Conservation (phyloP, 2,329 filamentous ascomycete genomes). For the Colletotrichum higginsianum region DNA sequence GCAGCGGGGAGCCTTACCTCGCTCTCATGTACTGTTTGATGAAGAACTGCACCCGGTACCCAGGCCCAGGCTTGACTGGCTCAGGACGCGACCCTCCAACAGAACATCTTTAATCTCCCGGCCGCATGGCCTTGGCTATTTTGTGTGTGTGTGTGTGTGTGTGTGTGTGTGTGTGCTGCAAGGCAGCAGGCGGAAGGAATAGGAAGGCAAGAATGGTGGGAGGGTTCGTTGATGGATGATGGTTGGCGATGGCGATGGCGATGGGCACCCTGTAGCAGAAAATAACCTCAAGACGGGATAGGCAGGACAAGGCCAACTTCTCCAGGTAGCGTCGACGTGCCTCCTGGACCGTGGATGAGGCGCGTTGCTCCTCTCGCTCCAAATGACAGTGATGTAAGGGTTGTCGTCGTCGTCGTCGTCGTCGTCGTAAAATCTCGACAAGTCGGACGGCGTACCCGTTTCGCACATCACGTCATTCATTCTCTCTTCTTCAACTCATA, state of each 20-base stretch:
- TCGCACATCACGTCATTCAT: too few species aligned
- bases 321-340: neutral
- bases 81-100: slow-evolving; percentile 32
- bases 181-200: slow-evolving; percentile 23
- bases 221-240: neutral
- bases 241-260: neutral
- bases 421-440: too few species aligned
- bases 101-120: slow-evolving; percentile 28
- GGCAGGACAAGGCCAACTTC: neutral
- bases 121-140: slow-evolving; percentile 31
- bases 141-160: neutral
- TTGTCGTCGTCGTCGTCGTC: too few species aligned
- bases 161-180: slow-evolving; percentile 4
- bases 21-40: slow-evolving; percentile 37
- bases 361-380: neutral
- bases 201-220: neutral
- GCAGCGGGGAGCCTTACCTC: slow-evolving; percentile 6
- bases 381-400: too few species aligned
- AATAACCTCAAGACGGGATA: too few species aligned
- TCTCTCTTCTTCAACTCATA: neutral
- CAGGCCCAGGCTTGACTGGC: slow-evolving; percentile 19
- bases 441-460: too few species aligned
- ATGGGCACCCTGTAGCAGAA: neutral
- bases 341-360: neutral
- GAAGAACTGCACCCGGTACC: slow-evolving; percentile 24